Evolutionary conservation across 805 yeast species (phyloP).

Genomic region (Jamesozyma gamospora): DNA sequence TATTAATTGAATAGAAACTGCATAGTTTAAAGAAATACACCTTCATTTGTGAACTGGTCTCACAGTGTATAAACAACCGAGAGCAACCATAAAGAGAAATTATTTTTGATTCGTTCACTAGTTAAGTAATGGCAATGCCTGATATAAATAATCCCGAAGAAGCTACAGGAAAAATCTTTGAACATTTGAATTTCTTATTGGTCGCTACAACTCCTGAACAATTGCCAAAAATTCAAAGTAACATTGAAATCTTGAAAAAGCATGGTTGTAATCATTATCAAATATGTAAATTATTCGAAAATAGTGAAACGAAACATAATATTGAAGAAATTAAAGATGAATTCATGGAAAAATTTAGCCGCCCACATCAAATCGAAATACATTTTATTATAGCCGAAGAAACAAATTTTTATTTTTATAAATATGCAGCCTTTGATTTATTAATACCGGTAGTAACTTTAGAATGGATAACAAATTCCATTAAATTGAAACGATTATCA

Average conservation of each 20-base stretch:
- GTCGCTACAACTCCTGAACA: conserved; percentile 7
- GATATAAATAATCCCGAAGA: too few relatives aligned
- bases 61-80: too few relatives aligned
- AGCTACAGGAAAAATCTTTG: neutral
- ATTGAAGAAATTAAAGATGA: conserved; percentile 1
- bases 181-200: conserved; percentile 13
- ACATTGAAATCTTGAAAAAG: neutral
- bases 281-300: neutral
- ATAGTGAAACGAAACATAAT: too few relatives aligned
- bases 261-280: neutral
- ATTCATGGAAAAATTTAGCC: conserved; percentile 8
- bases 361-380: conserved; percentile 2
- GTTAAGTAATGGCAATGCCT: too few relatives aligned
- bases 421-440: conserved; percentile 18
- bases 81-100: too few relatives aligned
- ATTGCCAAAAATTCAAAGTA: conserved; percentile 2
- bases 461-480: conserved; percentile 18
- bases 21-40: too few relatives aligned
- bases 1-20: too few relatives aligned
- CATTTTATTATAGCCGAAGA: conserved; percentile 17
- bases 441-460: conserved; percentile 20
- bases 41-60: too few relatives aligned
- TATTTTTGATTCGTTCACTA: too few relatives aligned
- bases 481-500: conserved; percentile 10
- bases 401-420: conserved; percentile 16